Percentiles rank a stretch among this genome's conserved stretches.
Conservation (phyloP, 2,329 filamentous ascomycete genomes). For the Epichloe brachyelytri region DNA sequence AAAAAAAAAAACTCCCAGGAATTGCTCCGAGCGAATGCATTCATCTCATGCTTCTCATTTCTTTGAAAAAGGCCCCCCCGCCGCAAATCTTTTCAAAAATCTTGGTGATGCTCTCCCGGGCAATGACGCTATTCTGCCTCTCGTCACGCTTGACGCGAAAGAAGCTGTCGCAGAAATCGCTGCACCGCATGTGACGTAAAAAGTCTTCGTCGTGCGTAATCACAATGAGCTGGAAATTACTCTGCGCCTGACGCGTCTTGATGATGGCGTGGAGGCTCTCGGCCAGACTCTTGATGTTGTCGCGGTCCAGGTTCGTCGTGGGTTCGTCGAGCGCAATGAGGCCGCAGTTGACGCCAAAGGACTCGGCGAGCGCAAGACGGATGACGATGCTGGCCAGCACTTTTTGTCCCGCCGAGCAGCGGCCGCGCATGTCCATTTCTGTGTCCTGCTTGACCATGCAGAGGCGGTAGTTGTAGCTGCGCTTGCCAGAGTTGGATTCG, state of each 20-base stretch:
- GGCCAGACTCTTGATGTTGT: slow-evolving; percentile 87
- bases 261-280: slow-evolving; percentile 81
- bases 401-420: slow-evolving; percentile 93
- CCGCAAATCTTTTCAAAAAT: slow-evolving; percentile 19
- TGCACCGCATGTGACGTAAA: slow-evolving; percentile 80
- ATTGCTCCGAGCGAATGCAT: no score
- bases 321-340: slow-evolving; percentile 95
- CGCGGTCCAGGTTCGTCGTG: slow-evolving; percentile 88
- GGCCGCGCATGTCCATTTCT: slow-evolving; percentile 98
- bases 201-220: slow-evolving; percentile 99
- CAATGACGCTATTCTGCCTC: slow-evolving; percentile 78
- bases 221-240: slow-evolving; percentile 95
- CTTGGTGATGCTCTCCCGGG: slow-evolving; percentile 48
- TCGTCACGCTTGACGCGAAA: slow-evolving; percentile 75
- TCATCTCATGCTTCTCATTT: no score
- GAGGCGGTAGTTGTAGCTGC: slow-evolving; percentile 92
- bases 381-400: slow-evolving; percentile 96
- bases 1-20: no score
- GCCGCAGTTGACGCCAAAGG: slow-evolving; percentile 90
- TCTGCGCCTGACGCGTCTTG: slow-evolving; percentile 65
- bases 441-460: slow-evolving; percentile 96
- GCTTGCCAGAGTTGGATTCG: slow-evolving; percentile 59
- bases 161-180: slow-evolving; percentile 86
- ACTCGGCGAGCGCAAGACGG: slow-evolving; percentile 87
- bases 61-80: not conserved